Conservation (phyloP, 2,329 filamentous ascomycete genomes). For the Aureobasidium sp. region DNA sequence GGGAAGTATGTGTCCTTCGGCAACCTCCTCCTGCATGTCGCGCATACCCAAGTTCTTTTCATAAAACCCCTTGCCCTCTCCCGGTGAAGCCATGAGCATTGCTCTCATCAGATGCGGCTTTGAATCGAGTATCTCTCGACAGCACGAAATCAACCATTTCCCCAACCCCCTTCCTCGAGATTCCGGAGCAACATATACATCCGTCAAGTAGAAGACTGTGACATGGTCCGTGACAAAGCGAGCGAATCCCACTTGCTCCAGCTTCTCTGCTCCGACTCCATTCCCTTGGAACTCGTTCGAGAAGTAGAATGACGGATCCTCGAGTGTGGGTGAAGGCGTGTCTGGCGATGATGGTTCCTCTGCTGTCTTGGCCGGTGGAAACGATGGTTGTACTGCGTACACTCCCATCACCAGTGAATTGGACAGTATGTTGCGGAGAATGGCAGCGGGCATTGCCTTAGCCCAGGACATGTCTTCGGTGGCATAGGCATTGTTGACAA, state of each 20-base stretch:
- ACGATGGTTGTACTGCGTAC: slow-evolving; percentile 15
- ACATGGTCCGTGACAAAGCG: slow-evolving; percentile 23
- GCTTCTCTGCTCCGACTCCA: background rate
- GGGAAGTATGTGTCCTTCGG: background rate
- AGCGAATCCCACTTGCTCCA: slow-evolving; percentile 22
- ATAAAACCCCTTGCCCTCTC: slow-evolving; percentile 18
- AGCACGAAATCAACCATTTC: slow-evolving; percentile 21
- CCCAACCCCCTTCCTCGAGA: slow-evolving; percentile 18
- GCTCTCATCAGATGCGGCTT: slow-evolving; percentile 19
- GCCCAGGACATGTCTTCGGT: slow-evolving; percentile 25
- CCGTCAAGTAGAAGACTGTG: slow-evolving; percentile 21
- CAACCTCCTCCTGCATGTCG: slow-evolving; percentile 15
- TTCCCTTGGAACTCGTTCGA: background rate
- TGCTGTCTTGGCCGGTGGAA: slow-evolving; percentile 9
- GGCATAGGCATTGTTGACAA: slow-evolving; percentile 22
- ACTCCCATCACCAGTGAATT: slow-evolving; percentile 23
- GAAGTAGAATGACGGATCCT: slow-evolving; percentile 6
- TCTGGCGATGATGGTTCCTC: slow-evolving; percentile 19
- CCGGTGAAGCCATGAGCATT: slow-evolving; percentile 17
- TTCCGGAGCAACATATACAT: slow-evolving; percentile 20
- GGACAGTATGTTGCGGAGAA: slow-evolving; percentile 18
- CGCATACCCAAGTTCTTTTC: slow-evolving; percentile 17
- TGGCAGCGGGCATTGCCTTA: slow-evolving; percentile 16
- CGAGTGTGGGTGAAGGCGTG: slow-evolving; percentile 19
- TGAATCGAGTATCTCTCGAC: slow-evolving; percentile 16